Evolutionary conservation across 2,329 filamentous ascomycete species (phyloP), one percentile per base, ranked within the genome.

Genomic region (Ilyonectria robusta): DNA sequence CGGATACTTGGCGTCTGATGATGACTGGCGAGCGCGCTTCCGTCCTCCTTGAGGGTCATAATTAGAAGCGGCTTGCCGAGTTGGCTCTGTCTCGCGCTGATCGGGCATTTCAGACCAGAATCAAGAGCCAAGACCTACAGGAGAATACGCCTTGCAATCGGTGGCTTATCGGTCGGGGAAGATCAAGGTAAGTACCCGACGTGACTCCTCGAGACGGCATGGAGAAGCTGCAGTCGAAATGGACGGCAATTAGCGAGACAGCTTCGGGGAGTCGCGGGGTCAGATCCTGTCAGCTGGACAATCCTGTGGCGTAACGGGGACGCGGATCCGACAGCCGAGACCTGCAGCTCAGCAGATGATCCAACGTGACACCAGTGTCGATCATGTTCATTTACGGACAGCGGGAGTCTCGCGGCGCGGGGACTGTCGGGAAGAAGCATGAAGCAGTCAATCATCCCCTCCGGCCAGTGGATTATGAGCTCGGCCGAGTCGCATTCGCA

Each of bases 1-100:
- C 11, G 74, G 74, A 50, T 76, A 76, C 9, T 68, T 67, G 4
- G 65, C 31, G 56, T 76, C 74, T 6, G 72, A 71, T 7, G 64
- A 17, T 6, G 67, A 59, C 44, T 66, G 67, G 13, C 63, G 61
- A 46, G 72, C 26, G 9, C 72, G 65, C 48, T 74, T 74, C 8
- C 63, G 47, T 44, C 40, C 23, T 6, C 29, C 33, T 19, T n/a
- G 42, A 48, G 29, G 42, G 44, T 42, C 62, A n/a, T 42, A n/a
- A 26, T 23, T 37, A 44, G 54, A 40, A 19, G 44, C 54, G n/a
- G 46, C 3, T 31, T 11, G n/a, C 23, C 11, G 23, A 46, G 10
- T 29, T 19, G 23, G 21, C n/a, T 59, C 35, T n/a, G 40, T 19
- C 17, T 26, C 37, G 19, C 26, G 59, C 47, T 40, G 33, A 7